A percentile compares a stretch with the other conserved stretches of the same genome.
Conservation (phyloP, 768 basidiomycete genomes). For the Boletus pseudopeckii region DNA sequence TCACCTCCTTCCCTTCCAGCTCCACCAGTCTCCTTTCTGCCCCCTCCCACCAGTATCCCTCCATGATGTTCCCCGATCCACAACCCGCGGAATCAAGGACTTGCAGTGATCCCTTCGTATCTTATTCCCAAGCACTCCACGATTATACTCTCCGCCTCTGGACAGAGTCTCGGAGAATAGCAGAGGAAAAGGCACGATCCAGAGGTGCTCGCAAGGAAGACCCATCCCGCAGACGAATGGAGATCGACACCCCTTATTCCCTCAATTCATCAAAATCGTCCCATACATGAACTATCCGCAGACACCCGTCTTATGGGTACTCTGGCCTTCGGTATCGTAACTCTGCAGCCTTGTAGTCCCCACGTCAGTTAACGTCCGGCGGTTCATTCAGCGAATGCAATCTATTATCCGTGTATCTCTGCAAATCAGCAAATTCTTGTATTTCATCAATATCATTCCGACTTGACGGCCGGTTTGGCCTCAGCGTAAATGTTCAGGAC, state of each 20-base stretch:
- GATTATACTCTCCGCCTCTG: conserved; percentile 65
- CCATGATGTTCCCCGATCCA: conserved; percentile 17
- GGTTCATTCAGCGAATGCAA: conserved; percentile 15
- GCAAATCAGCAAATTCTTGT: conserved; percentile 15
- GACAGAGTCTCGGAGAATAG: conserved; percentile 59
- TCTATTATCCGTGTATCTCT: conserved; percentile 11
- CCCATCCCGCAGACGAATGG: conserved; percentile 23
- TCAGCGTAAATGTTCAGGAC: neutral
- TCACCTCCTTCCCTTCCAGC: conserved; percentile 5
- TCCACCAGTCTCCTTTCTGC: conserved; percentile 5
- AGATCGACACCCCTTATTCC: conserved; percentile 9
- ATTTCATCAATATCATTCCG: conserved; percentile 7
- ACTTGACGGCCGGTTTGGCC: conserved; percentile 2
- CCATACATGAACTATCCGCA: conserved; percentile 13
- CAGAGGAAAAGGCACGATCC: conserved; percentile 47
- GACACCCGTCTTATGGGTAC: neutral
- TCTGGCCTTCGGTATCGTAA: conserved; percentile 13
- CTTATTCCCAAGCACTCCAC: conserved; percentile 63
- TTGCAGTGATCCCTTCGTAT: conserved; percentile 38
- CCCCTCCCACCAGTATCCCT: too few species aligned
- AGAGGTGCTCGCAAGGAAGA: conserved; percentile 30
- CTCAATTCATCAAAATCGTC: conserved; percentile 6
- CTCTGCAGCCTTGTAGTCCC: neutral
- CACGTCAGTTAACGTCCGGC: conserved; percentile 10
- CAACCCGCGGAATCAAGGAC: conserved; percentile 2